Conservation (phyloP, 495 filamentous ascomycete species). For the Platismatia glauca region DNA sequence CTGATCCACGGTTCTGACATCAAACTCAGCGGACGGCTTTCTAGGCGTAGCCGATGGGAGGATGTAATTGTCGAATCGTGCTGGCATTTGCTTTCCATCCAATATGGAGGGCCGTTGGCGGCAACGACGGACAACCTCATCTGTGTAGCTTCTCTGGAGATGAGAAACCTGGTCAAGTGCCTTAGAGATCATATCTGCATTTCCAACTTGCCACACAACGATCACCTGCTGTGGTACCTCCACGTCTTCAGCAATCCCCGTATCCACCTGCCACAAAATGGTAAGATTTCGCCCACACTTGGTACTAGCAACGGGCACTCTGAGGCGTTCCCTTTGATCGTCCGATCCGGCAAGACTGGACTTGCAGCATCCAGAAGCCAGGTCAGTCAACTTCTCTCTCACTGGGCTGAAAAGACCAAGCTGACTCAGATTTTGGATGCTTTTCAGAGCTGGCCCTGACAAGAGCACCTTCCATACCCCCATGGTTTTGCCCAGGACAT, state of each 20-base stretch:
- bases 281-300: constrained; percentile 9
- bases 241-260: constrained; percentile 25
- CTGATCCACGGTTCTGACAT: constrained; percentile 12
- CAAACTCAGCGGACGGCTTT: neutral
- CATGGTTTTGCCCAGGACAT: constrained; percentile 27
- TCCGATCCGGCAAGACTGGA: constrained; percentile 1
- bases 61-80: neutral
- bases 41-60: neutral
- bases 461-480: constrained; percentile 37
- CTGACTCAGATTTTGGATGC: constrained; percentile 16
- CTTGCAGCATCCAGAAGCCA: constrained; percentile 30
- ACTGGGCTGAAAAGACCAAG: constrained; percentile 18
- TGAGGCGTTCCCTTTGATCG: constrained; percentile 15
- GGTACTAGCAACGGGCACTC: constrained; percentile 18
- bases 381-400: constrained; percentile 23
- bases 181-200: neutral
- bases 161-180: constrained; percentile 4
- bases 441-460: constrained; percentile 29
- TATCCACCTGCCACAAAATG: constrained; percentile 35
- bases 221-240: constrained; percentile 22
- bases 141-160: constrained; percentile 20
- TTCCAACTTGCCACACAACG: constrained; percentile 18
- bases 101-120: neutral
- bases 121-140: constrained; percentile 19
- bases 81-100: neutral